phyloP scores from a whole-genome alignment of 129 eudicot species.

The Scalesia atractyloides region DNA sequence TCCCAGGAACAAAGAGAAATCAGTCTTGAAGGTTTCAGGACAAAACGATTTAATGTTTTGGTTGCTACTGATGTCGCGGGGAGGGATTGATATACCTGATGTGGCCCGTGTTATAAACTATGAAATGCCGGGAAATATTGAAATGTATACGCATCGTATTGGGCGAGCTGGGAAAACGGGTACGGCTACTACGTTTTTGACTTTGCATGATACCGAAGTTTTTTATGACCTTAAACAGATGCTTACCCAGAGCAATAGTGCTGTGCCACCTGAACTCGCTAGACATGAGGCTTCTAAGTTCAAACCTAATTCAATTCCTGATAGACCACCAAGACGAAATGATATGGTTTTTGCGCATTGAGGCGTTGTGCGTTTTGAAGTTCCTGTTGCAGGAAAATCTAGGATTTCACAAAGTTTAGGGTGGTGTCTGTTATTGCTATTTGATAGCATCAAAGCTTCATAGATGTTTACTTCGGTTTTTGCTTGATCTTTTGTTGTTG shows the following conservation, averaged over 20 bases:
- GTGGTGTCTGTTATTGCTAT: no score
- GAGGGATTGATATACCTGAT: constrained; percentile 59
- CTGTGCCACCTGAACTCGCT: constrained; percentile 59
- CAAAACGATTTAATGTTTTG: constrained; percentile 52
- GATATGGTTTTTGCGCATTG: constrained; percentile 51
- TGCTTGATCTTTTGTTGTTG: no score
- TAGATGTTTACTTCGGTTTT: no score
- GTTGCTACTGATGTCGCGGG: constrained; percentile 66
- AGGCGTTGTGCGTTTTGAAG: background rate
- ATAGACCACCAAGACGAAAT: constrained; percentile 55
- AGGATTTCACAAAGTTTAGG: no score
- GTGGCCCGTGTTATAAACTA: constrained; percentile 61
- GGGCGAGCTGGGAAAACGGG: background rate
- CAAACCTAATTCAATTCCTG: constrained; percentile 53
- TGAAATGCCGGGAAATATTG: constrained; percentile 61
- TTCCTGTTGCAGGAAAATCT: no score
- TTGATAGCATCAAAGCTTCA: no score
- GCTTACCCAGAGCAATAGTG: constrained; percentile 51
- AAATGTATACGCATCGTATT: constrained; percentile 56
- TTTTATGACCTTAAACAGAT: constrained; percentile 56
- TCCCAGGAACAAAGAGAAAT: constrained; percentile 66
- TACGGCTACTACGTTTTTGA: background rate
- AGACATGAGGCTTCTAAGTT: constrained; percentile 57
- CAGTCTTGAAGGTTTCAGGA: constrained; percentile 58
- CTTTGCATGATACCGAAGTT: background rate